Percentiles rank a stretch among this genome's conserved stretches.
phyloP scores from a whole-genome alignment of 805 yeast species.

The Ogataea pini region DNA sequence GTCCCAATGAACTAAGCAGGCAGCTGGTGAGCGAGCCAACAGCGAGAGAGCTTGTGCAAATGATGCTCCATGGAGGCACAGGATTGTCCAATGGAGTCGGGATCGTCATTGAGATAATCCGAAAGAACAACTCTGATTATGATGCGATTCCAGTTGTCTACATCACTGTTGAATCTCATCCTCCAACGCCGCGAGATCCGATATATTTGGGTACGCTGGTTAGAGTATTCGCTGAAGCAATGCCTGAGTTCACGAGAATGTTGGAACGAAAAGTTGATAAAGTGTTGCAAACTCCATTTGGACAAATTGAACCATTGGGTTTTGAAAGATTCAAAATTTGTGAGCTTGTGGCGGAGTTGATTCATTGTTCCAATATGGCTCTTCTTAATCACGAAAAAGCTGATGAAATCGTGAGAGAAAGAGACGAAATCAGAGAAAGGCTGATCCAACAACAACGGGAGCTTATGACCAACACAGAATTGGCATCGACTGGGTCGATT shows the following conservation, averaged over 20 bases:
- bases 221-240: constrained; percentile 69
- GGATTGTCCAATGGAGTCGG: constrained; percentile 95
- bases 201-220: constrained; percentile 88
- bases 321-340: constrained; percentile 88
- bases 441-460: constrained; percentile 40
- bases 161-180: constrained; percentile 82
- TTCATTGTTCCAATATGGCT: constrained; percentile 98
- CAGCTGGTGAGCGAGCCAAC: constrained; percentile 79
- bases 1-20: constrained; percentile 92
- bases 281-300: constrained; percentile 62
- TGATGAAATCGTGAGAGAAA: constrained; percentile 62
- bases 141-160: constrained; percentile 84
- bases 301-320: constrained; percentile 74
- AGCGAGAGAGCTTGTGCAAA: constrained; percentile 63
- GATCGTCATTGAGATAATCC: constrained; percentile 86
- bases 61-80: constrained; percentile 81
- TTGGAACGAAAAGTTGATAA: constrained; percentile 43
- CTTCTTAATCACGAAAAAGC: constrained; percentile 77
- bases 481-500: constrained; percentile 29
- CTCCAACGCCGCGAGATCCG: constrained; percentile 91
- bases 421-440: constrained; percentile 66
- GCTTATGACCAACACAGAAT: constrained; percentile 29
- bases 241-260: constrained; percentile 68
- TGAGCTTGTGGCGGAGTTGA: constrained; percentile 88
- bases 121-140: constrained; percentile 95